A percentile compares a stretch with the other conserved stretches of the same genome.
phyloP scores from a whole-genome alignment of 2,329 filamentous ascomycete species.

The Verticillium alfalfae region DNA sequence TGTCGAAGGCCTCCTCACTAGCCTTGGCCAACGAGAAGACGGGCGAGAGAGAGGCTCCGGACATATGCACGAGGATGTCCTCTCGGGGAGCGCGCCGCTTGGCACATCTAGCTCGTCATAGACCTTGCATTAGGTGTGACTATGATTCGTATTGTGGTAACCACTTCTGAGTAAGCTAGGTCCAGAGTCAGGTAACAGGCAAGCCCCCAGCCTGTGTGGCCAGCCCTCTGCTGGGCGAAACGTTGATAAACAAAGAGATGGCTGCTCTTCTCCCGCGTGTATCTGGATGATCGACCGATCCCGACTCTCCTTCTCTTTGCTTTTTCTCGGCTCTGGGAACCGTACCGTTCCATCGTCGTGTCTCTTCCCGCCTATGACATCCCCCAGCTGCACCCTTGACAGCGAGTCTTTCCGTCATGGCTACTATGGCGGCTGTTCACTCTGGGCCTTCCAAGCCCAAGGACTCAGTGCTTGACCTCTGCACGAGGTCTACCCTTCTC shows the following conservation, averaged over 20 bases:
- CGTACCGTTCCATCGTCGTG: not conserved
- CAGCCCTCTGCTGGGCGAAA: not conserved
- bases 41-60: too few species aligned
- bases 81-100: not conserved
- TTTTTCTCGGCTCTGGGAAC: not conserved
- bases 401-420: not conserved
- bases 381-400: not conserved
- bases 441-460: constrained; percentile 14
- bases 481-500: constrained; percentile 51
- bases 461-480: constrained; percentile 38
- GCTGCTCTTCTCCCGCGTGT: not conserved
- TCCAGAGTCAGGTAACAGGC: not conserved
- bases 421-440: not conserved
- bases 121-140: not conserved
- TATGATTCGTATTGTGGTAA: not conserved
- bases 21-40: not conserved
- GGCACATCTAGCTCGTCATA: not conserved
- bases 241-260: not conserved
- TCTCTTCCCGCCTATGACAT: not conserved
- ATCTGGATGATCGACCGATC: too few species aligned
- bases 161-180: not conserved
- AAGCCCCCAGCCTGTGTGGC: not conserved
- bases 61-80: too few species aligned
- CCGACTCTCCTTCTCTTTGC: not conserved
- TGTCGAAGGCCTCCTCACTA: not conserved